phyloP scores from a whole-genome alignment of 2,329 filamentous ascomycete species.

The Aspergillus sp. region DNA sequence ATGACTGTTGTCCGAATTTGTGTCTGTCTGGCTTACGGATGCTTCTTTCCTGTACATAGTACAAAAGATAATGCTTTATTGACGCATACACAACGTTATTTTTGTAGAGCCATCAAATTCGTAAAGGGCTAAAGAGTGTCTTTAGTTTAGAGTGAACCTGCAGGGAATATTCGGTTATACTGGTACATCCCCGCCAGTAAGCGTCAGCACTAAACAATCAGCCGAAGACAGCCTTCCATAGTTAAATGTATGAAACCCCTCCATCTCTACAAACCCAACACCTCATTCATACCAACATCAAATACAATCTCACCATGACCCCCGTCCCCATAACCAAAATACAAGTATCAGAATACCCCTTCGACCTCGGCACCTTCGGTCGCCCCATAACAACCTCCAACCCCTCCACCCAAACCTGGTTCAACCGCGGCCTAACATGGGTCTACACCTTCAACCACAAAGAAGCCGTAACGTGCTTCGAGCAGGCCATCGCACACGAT shows the following conservation, averaged over 20 bases:
- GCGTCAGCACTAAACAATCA: not conserved
- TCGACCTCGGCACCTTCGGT: conserved; percentile 34
- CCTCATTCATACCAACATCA: not conserved
- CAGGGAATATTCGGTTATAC: too few species aligned
- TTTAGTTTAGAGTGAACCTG: too few species aligned
- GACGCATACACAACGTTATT: not conserved
- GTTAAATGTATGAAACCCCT: not conserved
- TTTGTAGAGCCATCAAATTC: not conserved
- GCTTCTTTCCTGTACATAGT: conserved; percentile 6
- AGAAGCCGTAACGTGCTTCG: conserved; percentile 38
- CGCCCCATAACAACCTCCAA: conserved; percentile 31
- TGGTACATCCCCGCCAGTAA: not conserved
- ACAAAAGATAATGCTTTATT: not conserved
- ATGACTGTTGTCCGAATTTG: not conserved
- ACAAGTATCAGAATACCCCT: conserved; percentile 15
- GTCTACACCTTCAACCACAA: conserved; percentile 42
- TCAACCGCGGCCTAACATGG: conserved; percentile 36
- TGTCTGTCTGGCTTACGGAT: not conserved
- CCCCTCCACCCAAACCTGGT: conserved; percentile 32
- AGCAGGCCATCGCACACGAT: conserved; percentile 36
- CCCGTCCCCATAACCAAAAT: not conserved
- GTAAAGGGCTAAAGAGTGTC: not conserved
- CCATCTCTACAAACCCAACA: not conserved
- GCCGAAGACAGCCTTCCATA: not conserved
- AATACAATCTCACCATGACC: not conserved